Base-by-base conservation (phyloP, 768 basidiomycete genomes). In the Flagelloscypha sp. region DNA sequence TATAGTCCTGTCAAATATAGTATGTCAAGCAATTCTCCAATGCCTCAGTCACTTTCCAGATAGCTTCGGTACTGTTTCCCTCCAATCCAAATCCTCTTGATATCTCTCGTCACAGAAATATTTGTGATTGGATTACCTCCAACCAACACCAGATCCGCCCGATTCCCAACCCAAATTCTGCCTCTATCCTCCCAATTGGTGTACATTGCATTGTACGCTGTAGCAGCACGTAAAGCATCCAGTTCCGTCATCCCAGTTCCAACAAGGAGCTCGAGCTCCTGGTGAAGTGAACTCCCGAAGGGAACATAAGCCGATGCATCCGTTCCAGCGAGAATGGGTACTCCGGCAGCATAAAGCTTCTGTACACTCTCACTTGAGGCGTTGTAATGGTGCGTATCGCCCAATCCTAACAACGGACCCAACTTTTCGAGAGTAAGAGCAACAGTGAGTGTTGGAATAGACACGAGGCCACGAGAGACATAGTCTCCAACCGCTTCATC, bases 101-200 rank as follows among this genome's bases (percentile, higher is more conserved):
- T 43, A 40, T 43, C 20, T 8, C 37, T 20, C 30, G 42, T 35
- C 33, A 27, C 35, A n/a, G 37, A 35, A 8, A 43, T 43, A 28
- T 43, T 39, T 16, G 33, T 28, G n/a, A 43, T 35, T 1, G 42
- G 42, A 28, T 43, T 30, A 2, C 42, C 34, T 6, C 30, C 36
- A 5, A 40, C 29, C 20, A 43, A 17, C 12, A 43, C 25, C 20
- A 43, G 29, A 21, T 43, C 42, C 15, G 42, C 42, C 7, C 37
- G 37, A 33, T 38, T 39, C 2, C 42, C 42, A 10, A 38, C 29
- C 12, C 31, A 30, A 5, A 43, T 19, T 1, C 38, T 30, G 11
- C 32, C 32, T n/a, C 32, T 36, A 7, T 34, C 31, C 2, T 7
- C 18, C 4, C 35, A 24, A 7, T 35, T n/a, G 24, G 38, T 37